phyloP scores from a whole-genome alignment of 371 early-diverging fungal species.

The Mucor irregularis region DNA sequence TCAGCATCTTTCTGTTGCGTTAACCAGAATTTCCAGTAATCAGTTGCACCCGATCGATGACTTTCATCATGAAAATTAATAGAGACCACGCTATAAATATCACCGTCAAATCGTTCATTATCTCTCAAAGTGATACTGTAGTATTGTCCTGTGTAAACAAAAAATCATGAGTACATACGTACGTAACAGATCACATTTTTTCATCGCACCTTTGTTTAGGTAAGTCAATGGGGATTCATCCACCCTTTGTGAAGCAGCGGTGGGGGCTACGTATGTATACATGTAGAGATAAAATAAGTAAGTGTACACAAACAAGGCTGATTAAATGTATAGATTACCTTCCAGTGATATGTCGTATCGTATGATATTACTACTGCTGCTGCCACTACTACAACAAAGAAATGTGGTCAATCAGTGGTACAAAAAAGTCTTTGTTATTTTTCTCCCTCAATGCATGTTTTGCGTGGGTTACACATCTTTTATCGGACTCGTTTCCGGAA shows the following conservation, averaged over 20 bases:
- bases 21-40: slow-evolving; percentile 81
- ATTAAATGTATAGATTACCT: slow-evolving; percentile 13
- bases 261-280: slow-evolving; percentile 19
- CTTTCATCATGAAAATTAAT: slow-evolving; percentile 75
- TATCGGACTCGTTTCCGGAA: slow-evolving; percentile 20
- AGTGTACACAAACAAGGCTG: neutral
- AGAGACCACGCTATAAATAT: slow-evolving; percentile 56
- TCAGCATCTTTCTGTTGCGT: slow-evolving; percentile 62
- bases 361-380: slow-evolving; percentile 15
- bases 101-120: slow-evolving; percentile 42
- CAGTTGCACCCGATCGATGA: slow-evolving; percentile 64
- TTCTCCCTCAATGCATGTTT: slow-evolving; percentile 6
- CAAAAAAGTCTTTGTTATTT: neutral
- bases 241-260: slow-evolving; percentile 27
- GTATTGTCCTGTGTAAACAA: slow-evolving; percentile 44
- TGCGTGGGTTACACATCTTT: slow-evolving; percentile 22
- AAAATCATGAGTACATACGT: neutral
- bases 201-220: slow-evolving; percentile 29
- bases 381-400: neutral
- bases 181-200: neutral
- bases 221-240: slow-evolving; percentile 31
- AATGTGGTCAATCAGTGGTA: slow-evolving; percentile 9
- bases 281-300: neutral
- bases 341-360: slow-evolving; percentile 19
- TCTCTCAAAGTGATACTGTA: slow-evolving; percentile 53